Base-by-base conservation (phyloP, 2,329 filamentous ascomycete genomes). In the Cladosporium sp. region DNA sequence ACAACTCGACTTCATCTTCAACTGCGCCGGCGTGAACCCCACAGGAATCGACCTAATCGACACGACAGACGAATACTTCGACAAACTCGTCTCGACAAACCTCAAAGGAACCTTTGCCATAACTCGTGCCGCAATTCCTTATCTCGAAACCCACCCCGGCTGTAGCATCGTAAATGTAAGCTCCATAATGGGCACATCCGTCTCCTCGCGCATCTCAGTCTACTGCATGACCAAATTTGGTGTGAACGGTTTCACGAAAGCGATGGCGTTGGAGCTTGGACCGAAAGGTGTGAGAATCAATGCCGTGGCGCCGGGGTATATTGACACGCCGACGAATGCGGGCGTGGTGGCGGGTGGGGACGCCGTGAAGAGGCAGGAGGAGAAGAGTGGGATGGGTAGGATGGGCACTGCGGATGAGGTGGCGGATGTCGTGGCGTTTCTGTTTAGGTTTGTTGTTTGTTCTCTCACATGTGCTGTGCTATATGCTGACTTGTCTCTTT, bases 381-480 rank as follows among this genome's bases (percentile, higher is more conserved):
- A 66, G 49, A 72, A 72, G 51, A 73, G 76, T 61, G 73, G 75
- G 39, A 61, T 78, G 63, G 75, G 71, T 55, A 69, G 75, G 50
- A 61, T 79, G 64, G 78, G 77, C 0, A 73, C 69, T 36, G 68
- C 76, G 1, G 76, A 75, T 52, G 79, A 81, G 65, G 73, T 81
- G 24, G 78, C 77, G 35, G 77, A 79, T 68, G 76, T 79, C 9
- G 77, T 79, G 20, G 73, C 74, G 7, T 81, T 80, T 65, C 65
- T 81, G 64, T 75, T 79, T 58, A 72, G 76, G 40, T 72, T 73
- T 20, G 75, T 72, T 9, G 4, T 9, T 10, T 10, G 13, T 15
- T 9, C 13, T 39, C 17, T 4, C 35, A 32, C 8, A 4, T 32
- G 28, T 9, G 4, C 8, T 32, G 9, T 35, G 17, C 22, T 28